Evolutionary conservation across 208 protist species (phyloP).

Genomic region (Novymonas esmeraldas): DNA sequence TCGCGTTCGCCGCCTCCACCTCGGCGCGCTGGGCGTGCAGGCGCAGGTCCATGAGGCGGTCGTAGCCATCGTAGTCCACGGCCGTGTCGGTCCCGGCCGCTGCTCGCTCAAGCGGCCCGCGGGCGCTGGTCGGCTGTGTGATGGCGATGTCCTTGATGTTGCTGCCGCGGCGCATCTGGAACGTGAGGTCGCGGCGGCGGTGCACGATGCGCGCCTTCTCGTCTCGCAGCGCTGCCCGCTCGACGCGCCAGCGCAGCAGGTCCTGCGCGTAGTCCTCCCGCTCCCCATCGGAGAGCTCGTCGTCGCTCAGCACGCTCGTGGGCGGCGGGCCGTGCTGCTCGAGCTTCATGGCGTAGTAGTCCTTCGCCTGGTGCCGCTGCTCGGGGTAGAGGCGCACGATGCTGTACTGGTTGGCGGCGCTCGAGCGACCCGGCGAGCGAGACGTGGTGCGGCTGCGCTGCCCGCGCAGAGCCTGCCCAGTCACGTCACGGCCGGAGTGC

Average conservation of each 20-base stretch:
- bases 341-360: slow-evolving; percentile 29
- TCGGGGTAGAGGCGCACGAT: slow-evolving; percentile 30
- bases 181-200: slow-evolving; percentile 45
- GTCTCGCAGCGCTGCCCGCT: slow-evolving; percentile 47
- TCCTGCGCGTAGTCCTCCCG: slow-evolving; percentile 27
- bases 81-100: slow-evolving; percentile 17
- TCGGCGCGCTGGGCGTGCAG: slow-evolving; percentile 38
- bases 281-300: slow-evolving; percentile 39
- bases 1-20: slow-evolving; percentile 31
- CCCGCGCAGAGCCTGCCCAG: slow-evolving; percentile 17
- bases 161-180: slow-evolving; percentile 61
- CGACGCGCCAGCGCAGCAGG: slow-evolving; percentile 47
- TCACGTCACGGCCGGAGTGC: slow-evolving; percentile 28
- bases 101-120: slow-evolving; percentile 31
- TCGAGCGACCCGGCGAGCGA: neutral
- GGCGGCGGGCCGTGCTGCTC: slow-evolving; percentile 6
- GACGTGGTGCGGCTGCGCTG: slow-evolving; percentile 3
- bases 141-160: slow-evolving; percentile 66
- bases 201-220: slow-evolving; percentile 35
- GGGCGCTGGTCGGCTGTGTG: slow-evolving; percentile 29
- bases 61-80: slow-evolving; percentile 44
- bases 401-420: neutral
- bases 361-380: slow-evolving; percentile 22
- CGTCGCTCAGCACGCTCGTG: slow-evolving; percentile 46
- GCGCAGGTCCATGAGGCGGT: slow-evolving; percentile 43